These are phyloP conservation scores for Penicillium sp. DNA, from an alignment of 2,329 filamentous ascomycete genomes.

Conservation along the genomic window DNA sequence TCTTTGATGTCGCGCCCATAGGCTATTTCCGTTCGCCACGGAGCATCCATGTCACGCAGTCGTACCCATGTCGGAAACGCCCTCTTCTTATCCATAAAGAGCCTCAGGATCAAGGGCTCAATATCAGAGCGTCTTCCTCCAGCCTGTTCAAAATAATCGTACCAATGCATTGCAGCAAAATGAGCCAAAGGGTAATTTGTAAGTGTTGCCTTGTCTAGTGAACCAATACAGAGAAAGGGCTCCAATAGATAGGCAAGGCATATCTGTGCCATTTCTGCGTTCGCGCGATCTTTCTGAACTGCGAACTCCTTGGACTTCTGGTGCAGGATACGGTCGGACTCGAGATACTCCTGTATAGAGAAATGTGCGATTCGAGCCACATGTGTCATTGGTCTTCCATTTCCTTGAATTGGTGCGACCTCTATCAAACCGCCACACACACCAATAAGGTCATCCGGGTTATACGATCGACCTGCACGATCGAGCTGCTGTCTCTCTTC, in stretches of 20 bases:
- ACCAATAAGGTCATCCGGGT: conserved; percentile 24
- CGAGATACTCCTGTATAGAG: conserved; percentile 40
- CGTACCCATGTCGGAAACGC: too few relatives aligned
- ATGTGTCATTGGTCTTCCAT: neutral
- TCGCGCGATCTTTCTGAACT: neutral
- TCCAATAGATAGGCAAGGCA: neutral
- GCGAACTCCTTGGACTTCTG: neutral
- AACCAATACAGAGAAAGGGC: neutral
- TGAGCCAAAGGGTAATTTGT: too few relatives aligned
- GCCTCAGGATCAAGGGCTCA: too few relatives aligned
- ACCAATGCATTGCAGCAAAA: too few relatives aligned
- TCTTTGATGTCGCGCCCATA: too few relatives aligned
- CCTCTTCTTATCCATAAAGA: too few relatives aligned
- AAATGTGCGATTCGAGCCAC: conserved; percentile 35
- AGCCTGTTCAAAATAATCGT: neutral
- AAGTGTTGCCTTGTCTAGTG: too few relatives aligned
- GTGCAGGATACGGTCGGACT: conserved; percentile 26
- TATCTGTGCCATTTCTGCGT: neutral
- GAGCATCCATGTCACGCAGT: too few relatives aligned
- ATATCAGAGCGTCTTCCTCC: neutral
- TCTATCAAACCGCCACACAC: conserved; percentile 31
- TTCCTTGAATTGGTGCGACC: conserved; percentile 16
- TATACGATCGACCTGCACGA: conserved; percentile 19
- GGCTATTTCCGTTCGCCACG: too few relatives aligned
- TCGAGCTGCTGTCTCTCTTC: conserved; percentile 19